These are phyloP conservation scores for Capronia epimyces DNA, from an alignment of 2,329 filamentous ascomycete genomes.

Conservation along the genomic window DNA sequence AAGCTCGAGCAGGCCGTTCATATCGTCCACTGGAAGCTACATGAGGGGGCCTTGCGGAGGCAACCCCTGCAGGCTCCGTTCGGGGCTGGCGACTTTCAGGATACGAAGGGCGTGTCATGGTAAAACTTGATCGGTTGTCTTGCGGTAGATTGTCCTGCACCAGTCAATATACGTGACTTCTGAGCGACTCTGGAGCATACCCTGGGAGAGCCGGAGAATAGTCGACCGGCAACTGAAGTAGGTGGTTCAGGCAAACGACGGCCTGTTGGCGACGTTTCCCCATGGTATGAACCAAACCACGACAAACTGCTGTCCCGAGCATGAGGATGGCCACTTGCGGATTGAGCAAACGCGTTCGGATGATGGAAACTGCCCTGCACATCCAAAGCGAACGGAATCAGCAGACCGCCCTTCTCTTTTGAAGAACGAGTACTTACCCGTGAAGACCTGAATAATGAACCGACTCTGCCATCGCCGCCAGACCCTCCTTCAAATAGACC, in stretches of 20 bases:
- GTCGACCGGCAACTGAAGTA: neutral
- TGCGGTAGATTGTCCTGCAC: conserved; percentile 8
- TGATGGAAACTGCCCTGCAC: conserved; percentile 5
- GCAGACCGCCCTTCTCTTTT: neutral
- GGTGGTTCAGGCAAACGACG: conserved; percentile 11
- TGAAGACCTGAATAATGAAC: neutral
- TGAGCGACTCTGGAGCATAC: conserved; percentile 3
- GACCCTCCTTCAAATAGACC: neutral
- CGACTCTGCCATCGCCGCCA: neutral
- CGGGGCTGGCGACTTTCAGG: conserved; percentile 13
- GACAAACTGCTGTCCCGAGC: conserved; percentile 2
- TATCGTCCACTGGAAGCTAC: conserved; percentile 13
- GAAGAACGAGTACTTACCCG: neutral
- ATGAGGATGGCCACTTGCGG: conserved; percentile 4
- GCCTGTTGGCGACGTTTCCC: conserved; percentile 3
- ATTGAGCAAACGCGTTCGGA: neutral
- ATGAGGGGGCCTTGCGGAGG: conserved; percentile 10
- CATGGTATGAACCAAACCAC: conserved; percentile 8
- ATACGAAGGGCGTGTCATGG: conserved; percentile 16
- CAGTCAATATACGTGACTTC: neutral
- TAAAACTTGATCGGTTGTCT: conserved; percentile 2
- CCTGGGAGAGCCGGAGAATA: conserved; percentile 4
- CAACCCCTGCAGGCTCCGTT: conserved; percentile 4
- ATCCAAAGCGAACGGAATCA: neutral
- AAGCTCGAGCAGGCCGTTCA: conserved; percentile 17